Evolutionary conservation across 495 filamentous ascomycete genomes (phyloP), one percentile per base, ranked within the genome.

Genomic region (Amniculicola lignicola): DNA sequence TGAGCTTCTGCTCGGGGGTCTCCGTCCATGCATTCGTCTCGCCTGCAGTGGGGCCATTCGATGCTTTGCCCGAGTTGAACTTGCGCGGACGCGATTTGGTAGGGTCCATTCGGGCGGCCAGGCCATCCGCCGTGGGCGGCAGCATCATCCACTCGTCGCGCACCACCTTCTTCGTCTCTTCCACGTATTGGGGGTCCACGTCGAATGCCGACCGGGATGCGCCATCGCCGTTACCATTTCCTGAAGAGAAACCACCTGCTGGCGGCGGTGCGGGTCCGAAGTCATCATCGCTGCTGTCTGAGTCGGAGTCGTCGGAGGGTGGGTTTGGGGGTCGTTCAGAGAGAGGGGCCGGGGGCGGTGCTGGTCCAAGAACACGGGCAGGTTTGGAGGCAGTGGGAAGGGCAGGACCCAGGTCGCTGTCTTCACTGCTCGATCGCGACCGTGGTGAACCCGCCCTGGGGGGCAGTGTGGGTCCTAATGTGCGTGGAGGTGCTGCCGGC

Each of bases 141-240:
- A 85, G 80, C 24, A 92, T 77, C 93, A 98, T 98, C 93, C 93
- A 98, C 63, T 89, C 83, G 72, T 95, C 93, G 49, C 93, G 82
- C 54, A 79, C 76, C 10, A 43, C 19, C 49, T 60, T 57, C 47
- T 47, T 51, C 16, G 59, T 22, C 22, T 51, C 29, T 21, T 61
- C 44, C 5, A 19, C 42, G 24, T 54, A 60, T 10, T 39, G 16
- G 9, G 45, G 41, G 21, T 65, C 47, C 10, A 52, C 58, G 43
- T 54, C 60, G 43, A 57, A 57, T 2, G 47, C 52, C 0, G 57
- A 60, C 27, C 44, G 39, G 1, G 36, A 9, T 6, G 36, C 19
- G 7, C n/a, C 14, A 7, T 50, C 10, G 14, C 47, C 41, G 14
- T 54, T 45, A 16, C 43, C 31, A n/a, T 15, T 29, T 15, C 45